Evolutionary conservation across 73 alveolate species (phyloP), one percentile per base, ranked within the genome.

Genomic region (Paraurostyla sp.): DNA sequence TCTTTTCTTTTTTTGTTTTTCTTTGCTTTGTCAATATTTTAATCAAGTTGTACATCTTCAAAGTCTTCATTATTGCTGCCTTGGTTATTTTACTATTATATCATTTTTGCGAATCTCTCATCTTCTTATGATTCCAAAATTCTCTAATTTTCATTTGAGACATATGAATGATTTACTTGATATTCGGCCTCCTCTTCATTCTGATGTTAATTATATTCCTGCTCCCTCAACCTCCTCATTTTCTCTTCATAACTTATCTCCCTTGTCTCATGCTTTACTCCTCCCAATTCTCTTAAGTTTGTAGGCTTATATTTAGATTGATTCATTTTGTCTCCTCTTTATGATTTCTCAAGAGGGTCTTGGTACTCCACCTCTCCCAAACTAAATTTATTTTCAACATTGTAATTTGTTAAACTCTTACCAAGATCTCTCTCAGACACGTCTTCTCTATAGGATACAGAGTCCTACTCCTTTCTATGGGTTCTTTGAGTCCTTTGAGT

Each of bases 81-180:
- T 23, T 3, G 6, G 49, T 23, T 6, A 9, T 59, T 30, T 9
- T 36, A 13, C 82, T n/a, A n/a, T n/a, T n/a, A n/a, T n/a, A n/a
- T n/a, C n/a, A n/a, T n/a, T n/a, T n/a, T n/a, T n/a, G n/a, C n/a
- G n/a, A 65, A 38, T 13, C 20, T 33, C 58, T 11, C 6, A 23
- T 65, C 82, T 25, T 65, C 82, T 18, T 65, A 32, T 1, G 82
- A 35, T 0, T 65, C 60, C 36, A 65, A 35, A 16, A 65, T 65
- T n/a, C 82, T 33, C 82, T 65, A 65, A 65, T 65, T 65, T 65
- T 65, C 82, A 65, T 65, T 65, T 30, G 82, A 38, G 40, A 65
- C 56, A 65, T 65, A 65, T 16, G 82, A 65, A 65, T 65, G 6
- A 38, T 65, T 65, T 65, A 65, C 82, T 65, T 65, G 58, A 22